These are phyloP conservation scores for Epithemia pelagica DNA, from an alignment of 108 stramenopile species.

Conservation along the genomic window DNA sequence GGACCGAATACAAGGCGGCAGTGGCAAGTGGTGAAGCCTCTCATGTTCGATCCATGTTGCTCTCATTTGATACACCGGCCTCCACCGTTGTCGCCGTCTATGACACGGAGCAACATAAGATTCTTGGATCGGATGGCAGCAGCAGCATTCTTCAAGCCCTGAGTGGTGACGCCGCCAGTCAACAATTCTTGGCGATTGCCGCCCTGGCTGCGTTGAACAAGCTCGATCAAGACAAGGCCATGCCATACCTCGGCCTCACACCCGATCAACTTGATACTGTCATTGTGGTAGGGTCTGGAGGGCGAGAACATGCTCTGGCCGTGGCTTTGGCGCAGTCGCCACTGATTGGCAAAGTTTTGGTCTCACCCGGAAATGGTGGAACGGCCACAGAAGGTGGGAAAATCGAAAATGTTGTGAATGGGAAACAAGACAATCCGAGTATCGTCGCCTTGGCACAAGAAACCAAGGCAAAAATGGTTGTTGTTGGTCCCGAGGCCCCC, in stretches of 20 bases:
- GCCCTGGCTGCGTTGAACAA: constrained; percentile 36
- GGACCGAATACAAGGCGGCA: constrained; percentile 63
- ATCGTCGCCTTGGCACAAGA: constrained; percentile 56
- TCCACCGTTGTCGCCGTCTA: constrained; percentile 49
- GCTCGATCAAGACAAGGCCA: constrained; percentile 39
- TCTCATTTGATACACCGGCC: constrained; percentile 11
- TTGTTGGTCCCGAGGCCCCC: constrained; percentile 96
- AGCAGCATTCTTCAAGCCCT: constrained; percentile 24
- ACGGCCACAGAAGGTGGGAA: constrained; percentile 66
- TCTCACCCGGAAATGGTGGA: constrained; percentile 85
- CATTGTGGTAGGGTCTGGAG: constrained; percentile 81
- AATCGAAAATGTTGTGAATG: constrained; percentile 55
- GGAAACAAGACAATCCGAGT: constrained; percentile 57
- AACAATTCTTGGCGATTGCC: constrained; percentile 17
- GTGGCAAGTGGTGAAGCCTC: constrained; percentile 43
- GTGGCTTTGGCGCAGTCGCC: constrained; percentile 77
- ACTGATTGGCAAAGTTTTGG: constrained; percentile 56
- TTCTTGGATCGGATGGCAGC: constrained; percentile 36
- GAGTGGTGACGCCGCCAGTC: constrained; percentile 9
- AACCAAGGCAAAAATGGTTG: constrained; percentile 71
- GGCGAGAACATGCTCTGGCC: constrained; percentile 83
- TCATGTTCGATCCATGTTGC: constrained; percentile 51
- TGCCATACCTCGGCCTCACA: constrained; percentile 23
- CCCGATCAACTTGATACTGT: constrained; percentile 43
- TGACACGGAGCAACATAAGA: constrained; percentile 28